Percentiles rank a stretch among this genome's conserved stretches.
These are phyloP conservation scores for Pythium apleroticum DNA, from an alignment of 352 stramenopile genomes.

Conservation along the genomic window DNA sequence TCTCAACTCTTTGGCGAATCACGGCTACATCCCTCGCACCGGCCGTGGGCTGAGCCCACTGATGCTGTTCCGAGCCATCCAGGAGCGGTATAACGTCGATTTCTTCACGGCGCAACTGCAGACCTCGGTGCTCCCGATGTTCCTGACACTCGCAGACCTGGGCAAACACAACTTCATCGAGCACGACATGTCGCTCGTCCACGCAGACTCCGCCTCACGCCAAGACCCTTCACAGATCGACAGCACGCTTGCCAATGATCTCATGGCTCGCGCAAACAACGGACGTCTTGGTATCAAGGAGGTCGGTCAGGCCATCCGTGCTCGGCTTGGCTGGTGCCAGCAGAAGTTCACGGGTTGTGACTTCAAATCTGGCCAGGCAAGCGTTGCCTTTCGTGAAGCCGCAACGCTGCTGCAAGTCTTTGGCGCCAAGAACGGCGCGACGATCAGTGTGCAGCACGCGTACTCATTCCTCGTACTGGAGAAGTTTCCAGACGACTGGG, in stretches of 20 bases:
- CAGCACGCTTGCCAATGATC: conserved; percentile 30
- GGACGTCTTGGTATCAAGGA: conserved; percentile 18
- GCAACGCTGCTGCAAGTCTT: conserved; percentile 10
- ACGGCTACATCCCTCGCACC: background rate
- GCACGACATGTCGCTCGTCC: conserved; percentile 49
- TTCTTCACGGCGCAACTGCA: conserved; percentile 14
- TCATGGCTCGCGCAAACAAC: conserved; percentile 29
- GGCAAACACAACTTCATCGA: conserved; percentile 47
- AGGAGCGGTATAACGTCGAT: background rate
- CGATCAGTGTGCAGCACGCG: conserved; percentile 10
- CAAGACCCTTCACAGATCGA: conserved; percentile 35
- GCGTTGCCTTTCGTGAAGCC: conserved; percentile 13
- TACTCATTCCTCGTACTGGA: conserved; percentile 23
- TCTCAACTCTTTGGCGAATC: background rate
- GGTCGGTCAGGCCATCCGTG: conserved; percentile 4
- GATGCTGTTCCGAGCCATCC: background rate
- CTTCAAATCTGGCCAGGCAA: conserved; percentile 11
- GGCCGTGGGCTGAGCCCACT: background rate
- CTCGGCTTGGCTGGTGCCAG: conserved; percentile 3
- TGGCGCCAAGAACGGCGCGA: conserved; percentile 11
- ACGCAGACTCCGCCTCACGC: conserved; percentile 36
- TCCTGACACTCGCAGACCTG: conserved; percentile 47
- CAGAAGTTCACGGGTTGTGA: conserved; percentile 12
- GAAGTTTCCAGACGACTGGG: conserved; percentile 18
- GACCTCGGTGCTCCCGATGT: conserved; percentile 22